These are phyloP conservation scores for Wickerhamomyces sydowiorum DNA, from an alignment of 805 yeast genomes.

Conservation along the genomic window DNA sequence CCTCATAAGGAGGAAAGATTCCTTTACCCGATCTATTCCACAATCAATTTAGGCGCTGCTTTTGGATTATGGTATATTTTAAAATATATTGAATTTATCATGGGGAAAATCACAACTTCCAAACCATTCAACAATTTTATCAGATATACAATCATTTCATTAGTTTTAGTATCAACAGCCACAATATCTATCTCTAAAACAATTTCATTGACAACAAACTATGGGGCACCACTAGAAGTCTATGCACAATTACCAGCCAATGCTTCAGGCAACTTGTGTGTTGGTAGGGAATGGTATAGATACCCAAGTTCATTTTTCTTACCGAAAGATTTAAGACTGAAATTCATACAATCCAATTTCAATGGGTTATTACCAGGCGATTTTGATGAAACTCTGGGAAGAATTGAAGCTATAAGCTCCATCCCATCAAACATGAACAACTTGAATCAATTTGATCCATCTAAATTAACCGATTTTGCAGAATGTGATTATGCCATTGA, in stretches of 20 bases:
- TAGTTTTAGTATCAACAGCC: conserved; percentile 10
- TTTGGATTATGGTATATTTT: conserved; percentile 29
- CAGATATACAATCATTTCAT: background rate
- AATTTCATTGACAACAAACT: conserved; percentile 55
- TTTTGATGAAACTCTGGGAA: conserved; percentile 45
- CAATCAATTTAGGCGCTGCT: conserved; percentile 60
- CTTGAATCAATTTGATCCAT: conserved; percentile 56
- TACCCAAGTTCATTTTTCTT: conserved; percentile 85
- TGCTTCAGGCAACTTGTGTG: conserved; percentile 53
- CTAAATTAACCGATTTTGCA: conserved; percentile 42
- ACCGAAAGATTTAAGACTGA: conserved; percentile 54
- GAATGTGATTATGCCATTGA: conserved; percentile 73
- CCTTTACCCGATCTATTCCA: conserved; percentile 77
- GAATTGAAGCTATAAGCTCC: conserved; percentile 33
- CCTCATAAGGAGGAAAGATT: conserved; percentile 95
- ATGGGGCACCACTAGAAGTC: conserved; percentile 65
- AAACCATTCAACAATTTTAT: background rate
- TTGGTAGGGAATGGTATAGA: conserved; percentile 96
- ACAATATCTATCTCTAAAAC: conserved; percentile 45
- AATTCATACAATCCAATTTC: conserved; percentile 72
- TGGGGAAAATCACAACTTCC: background rate
- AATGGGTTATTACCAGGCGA: conserved; percentile 88
- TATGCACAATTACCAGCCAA: conserved; percentile 37
- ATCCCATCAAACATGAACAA: conserved; percentile 72
- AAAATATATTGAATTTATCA: conserved; percentile 3